These are phyloP conservation scores for Cladosporium oxysporum DNA, from an alignment of 2,329 filamentous ascomycete species.

Conservation along the genomic window DNA sequence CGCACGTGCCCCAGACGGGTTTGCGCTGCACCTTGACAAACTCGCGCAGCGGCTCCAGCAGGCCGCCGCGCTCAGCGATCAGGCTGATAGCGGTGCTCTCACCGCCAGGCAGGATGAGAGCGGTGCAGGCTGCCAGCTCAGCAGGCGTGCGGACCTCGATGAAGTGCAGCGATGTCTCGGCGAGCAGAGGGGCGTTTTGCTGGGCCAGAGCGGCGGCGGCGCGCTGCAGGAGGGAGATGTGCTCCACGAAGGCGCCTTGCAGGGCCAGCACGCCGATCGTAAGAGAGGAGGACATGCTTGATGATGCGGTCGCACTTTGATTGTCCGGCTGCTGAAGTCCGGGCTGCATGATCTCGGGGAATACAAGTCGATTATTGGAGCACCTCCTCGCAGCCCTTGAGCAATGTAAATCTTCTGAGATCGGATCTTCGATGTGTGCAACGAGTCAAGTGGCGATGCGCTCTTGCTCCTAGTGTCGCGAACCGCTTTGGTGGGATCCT, in stretches of 20 bases:
- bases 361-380: slow-evolving; percentile 1
- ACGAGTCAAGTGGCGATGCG: not conserved
- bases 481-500: not conserved
- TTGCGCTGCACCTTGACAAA: slow-evolving; percentile 86
- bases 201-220: slow-evolving; percentile 52
- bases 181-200: not conserved
- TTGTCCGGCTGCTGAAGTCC: not conserved
- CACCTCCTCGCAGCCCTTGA: not conserved
- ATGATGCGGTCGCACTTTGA: not conserved
- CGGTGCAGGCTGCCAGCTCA: slow-evolving; percentile 74
- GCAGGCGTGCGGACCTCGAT: slow-evolving; percentile 76
- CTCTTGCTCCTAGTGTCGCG: not conserved
- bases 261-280: slow-evolving; percentile 70
- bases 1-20: slow-evolving; percentile 94
- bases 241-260: slow-evolving; percentile 91
- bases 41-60: slow-evolving; percentile 80
- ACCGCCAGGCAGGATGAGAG: slow-evolving; percentile 85
- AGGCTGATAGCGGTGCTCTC: slow-evolving; percentile 94
- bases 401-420: not conserved
- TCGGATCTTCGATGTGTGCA: not conserved
- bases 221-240: slow-evolving; percentile 72
- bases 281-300: slow-evolving; percentile 33
- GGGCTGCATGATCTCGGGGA: slow-evolving; percentile 7
- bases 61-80: slow-evolving; percentile 75
- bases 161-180: slow-evolving; percentile 48